These are phyloP conservation scores for Hypericum perforatum DNA, from an alignment of 345 rosid genomes.

Conservation along the genomic window DNA sequence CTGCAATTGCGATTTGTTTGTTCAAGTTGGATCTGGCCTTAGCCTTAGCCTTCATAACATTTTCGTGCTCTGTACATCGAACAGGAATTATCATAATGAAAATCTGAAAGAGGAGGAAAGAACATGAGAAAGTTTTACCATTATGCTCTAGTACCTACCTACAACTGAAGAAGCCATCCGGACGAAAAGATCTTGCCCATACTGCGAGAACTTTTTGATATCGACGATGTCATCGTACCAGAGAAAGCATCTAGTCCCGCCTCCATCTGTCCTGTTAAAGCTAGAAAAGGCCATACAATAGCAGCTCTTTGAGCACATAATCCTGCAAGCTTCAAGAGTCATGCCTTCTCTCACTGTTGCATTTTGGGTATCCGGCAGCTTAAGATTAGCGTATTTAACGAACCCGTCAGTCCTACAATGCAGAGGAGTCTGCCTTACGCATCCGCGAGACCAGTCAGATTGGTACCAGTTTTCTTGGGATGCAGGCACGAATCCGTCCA, in stretches of 20 bases:
- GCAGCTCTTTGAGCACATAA: conserved; percentile 11
- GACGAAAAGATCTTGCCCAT: conserved; percentile 5
- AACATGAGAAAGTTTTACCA: no score
- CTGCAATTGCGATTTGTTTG: no score
- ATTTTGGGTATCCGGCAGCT: conserved; percentile 10
- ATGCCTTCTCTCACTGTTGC: conserved; percentile 3
- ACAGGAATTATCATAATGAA: neutral
- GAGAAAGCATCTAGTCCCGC: conserved; percentile 10
- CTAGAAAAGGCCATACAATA: conserved; percentile 11
- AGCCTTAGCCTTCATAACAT: no score
- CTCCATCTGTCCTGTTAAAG: neutral
- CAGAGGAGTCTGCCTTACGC: neutral
- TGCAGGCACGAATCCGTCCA: conserved; percentile 12
- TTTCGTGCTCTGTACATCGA: no score
- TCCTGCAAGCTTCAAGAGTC: conserved; percentile 9
- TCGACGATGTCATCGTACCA: conserved; percentile 16
- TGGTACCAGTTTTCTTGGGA: neutral
- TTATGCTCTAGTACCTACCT: neutral
- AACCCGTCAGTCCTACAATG: conserved; percentile 10
- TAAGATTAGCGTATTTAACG: neutral
- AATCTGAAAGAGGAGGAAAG: no score
- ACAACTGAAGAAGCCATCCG: conserved; percentile 6
- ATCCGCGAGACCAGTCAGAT: conserved; percentile 9
- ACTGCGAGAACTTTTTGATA: neutral
- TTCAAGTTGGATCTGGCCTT: no score